These are phyloP conservation scores for Fusarium burgessii DNA, from an alignment of 2,329 filamentous ascomycete species.

Conservation along the genomic window DNA sequence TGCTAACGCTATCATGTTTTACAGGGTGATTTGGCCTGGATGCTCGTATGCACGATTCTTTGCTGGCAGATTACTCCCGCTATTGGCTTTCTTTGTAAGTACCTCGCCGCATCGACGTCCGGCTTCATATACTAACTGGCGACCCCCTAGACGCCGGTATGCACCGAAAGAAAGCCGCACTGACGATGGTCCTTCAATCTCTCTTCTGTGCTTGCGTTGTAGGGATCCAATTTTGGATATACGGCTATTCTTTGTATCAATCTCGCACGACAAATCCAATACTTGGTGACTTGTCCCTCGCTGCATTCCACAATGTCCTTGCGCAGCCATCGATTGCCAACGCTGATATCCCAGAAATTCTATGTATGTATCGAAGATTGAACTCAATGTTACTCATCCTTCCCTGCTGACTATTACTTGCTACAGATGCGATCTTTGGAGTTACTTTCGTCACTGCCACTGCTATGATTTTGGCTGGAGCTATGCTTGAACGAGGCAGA, in stretches of 20 bases:
- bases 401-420: accelerated
- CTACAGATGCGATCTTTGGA: slow-evolving; percentile 51
- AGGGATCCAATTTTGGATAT: slow-evolving; percentile 62
- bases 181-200: slow-evolving; percentile 62
- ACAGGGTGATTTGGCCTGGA: slow-evolving; percentile 58
- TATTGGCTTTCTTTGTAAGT: slow-evolving; percentile 52
- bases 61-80: slow-evolving; percentile 56
- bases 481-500: slow-evolving; percentile 53
- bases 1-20: slow-evolving; percentile 1
- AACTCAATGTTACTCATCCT: not conserved
- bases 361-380: slow-evolving; percentile 37
- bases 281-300: slow-evolving; percentile 52
- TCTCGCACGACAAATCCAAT: slow-evolving; percentile 52
- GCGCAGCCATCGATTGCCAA: slow-evolving; percentile 54
- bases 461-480: slow-evolving; percentile 55
- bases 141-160: slow-evolving; percentile 50
- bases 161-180: slow-evolving; percentile 52
- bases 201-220: slow-evolving; percentile 60
- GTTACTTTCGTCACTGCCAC: slow-evolving; percentile 55
- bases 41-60: slow-evolving; percentile 53
- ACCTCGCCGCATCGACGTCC: too few relatives aligned
- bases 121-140: not conserved
- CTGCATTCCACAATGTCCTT: slow-evolving; percentile 52
- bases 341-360: slow-evolving; percentile 52
- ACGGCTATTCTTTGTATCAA: slow-evolving; percentile 59